phyloP scores from a whole-genome alignment of 2,329 filamentous ascomycete genomes.

The Zarea fungicola region DNA sequence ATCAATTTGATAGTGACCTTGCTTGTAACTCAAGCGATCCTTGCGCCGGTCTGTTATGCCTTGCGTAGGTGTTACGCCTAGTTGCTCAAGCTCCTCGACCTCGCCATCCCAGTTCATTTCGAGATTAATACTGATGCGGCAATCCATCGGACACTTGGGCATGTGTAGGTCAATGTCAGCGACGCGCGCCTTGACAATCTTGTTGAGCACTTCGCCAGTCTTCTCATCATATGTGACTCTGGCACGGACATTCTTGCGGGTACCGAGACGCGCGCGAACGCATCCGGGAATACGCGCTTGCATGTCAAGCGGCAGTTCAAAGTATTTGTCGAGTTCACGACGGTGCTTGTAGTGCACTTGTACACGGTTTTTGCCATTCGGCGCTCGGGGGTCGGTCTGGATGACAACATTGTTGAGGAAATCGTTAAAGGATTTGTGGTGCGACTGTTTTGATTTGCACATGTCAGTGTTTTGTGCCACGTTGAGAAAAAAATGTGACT shows the following conservation, averaged over 20 bases:
- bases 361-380: conserved; percentile 45
- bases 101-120: conserved; percentile 83
- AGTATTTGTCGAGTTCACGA: conserved; percentile 78
- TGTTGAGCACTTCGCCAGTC: conserved; percentile 63
- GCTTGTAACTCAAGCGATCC: conserved; percentile 85
- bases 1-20: conserved; percentile 84
- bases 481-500: neutral
- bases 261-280: conserved; percentile 52
- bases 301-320: conserved; percentile 60
- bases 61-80: conserved; percentile 31
- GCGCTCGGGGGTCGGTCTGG: conserved; percentile 51
- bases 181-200: conserved; percentile 88
- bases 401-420: conserved; percentile 70
- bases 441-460: conserved; percentile 43
- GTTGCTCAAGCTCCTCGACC: conserved; percentile 48
- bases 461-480: conserved; percentile 17
- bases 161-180: conserved; percentile 83
- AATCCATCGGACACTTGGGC: conserved; percentile 74
- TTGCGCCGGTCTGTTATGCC: conserved; percentile 65
- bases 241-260: conserved; percentile 38
- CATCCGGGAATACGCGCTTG: conserved; percentile 58
- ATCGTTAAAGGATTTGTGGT: conserved; percentile 79
- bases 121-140: conserved; percentile 88
- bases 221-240: conserved; percentile 74
- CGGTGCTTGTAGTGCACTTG: conserved; percentile 76